These are phyloP conservation scores for Alliaria petiolata DNA, from an alignment of 345 rosid genomes.

Conservation along the genomic window DNA sequence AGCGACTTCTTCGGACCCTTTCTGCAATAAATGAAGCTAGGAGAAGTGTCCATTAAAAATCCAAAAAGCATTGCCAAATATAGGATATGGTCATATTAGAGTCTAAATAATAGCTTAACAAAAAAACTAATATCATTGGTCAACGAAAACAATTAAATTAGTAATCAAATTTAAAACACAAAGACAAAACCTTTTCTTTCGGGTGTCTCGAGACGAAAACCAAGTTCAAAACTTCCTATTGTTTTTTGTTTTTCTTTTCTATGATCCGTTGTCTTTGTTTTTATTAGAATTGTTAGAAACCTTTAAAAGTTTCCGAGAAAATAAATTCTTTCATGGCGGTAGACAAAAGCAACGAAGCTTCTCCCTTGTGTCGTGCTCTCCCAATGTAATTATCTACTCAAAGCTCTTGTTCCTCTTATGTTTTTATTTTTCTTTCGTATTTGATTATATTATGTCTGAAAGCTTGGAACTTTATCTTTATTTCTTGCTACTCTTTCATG, in stretches of 20 bases:
- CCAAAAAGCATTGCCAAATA: neutral
- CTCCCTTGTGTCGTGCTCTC: slow-evolving; percentile 7
- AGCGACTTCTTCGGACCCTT: slow-evolving; percentile 7
- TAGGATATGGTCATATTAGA: slow-evolving; percentile 11
- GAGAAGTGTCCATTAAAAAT: neutral
- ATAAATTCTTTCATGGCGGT: neutral
- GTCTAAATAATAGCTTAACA: slow-evolving; percentile 15
- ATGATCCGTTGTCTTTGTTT: neutral
- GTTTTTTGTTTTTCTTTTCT: neutral
- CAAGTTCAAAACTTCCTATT: neutral
- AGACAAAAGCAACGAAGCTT: slow-evolving; percentile 2
- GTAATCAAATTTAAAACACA: slow-evolving; percentile 14
- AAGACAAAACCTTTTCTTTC: slow-evolving; percentile 28
- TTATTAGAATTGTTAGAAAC: slow-evolving; percentile 1
- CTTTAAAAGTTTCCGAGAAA: neutral
- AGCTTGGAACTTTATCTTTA: neutral
- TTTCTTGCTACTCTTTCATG: neutral
- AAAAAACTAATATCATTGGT: slow-evolving; percentile 3
- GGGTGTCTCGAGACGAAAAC: slow-evolving; percentile 31
- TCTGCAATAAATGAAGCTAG: neutral
- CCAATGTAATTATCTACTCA: slow-evolving; percentile 4
- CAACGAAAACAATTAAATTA: slow-evolving; percentile 15
- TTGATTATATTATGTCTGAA: neutral
- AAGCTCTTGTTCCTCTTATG: neutral
- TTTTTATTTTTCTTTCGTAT: neutral